Evolutionary conservation across 371 early-diverging fungal genomes (phyloP), one percentile per base, ranked within the genome.

Genomic region (Dichotomocladium elegans): DNA sequence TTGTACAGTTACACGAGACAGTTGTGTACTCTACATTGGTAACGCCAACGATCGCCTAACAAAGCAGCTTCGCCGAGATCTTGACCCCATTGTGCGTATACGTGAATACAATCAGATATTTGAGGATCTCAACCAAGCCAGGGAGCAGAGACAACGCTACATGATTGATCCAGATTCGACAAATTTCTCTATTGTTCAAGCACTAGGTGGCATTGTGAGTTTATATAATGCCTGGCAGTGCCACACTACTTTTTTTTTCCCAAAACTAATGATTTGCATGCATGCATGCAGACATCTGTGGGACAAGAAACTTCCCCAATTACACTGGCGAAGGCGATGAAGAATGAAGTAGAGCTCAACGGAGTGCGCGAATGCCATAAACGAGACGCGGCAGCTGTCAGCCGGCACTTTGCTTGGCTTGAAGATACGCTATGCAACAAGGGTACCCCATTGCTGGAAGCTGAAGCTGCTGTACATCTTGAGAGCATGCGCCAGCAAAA

Each of bases 331-430:
- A 98, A 98, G 73, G 86, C 95, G 34, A 85, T 96, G 67, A 99
- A 99, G 85, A 99, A 92, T 67, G 81, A 82, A 28, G 72, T 77
- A 14, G 99, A 99, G 68, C 63, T 95, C 19, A 81, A 89, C 56
- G 99, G 99, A 7, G 94, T 99, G 83, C 79, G 93, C 41, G 80
- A 91, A 55, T 92, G 92, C 57, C 98, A 99, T 74, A 65, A 92
- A 12, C 86, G 93, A 46, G 99, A 99, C 70, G 97, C 91, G 30
- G 93, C 91, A 41, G 94, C 99, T 3, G 70, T 99, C 51, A 85
- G 81, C 52, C 83, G 80, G 53, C 94, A 92, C 75, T 99, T 98
- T 81, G 91, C 89, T 9, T 97, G 95, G 96, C 79, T 99, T 3
- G 97, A 97, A 66, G 67, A 92, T 47, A 28, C 24, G 21, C 49